Conservation (phyloP, 176 grass and related monocot species). For the Microstegium vimineum region DNA sequence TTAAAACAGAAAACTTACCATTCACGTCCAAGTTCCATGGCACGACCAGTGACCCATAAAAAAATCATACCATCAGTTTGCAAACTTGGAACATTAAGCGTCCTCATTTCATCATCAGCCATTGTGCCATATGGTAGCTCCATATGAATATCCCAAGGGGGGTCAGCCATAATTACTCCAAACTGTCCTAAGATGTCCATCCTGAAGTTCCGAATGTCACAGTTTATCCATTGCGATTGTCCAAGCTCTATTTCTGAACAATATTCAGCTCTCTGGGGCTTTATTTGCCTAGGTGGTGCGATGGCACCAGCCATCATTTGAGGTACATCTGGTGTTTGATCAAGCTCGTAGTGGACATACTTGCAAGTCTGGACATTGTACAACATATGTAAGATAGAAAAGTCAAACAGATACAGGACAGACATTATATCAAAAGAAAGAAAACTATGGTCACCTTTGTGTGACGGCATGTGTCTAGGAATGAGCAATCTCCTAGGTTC, state of each 20-base stretch:
- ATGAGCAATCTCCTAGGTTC: conserved; percentile 98
- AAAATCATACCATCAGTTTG: conserved; percentile 99
- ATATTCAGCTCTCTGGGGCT: conserved; percentile 85
- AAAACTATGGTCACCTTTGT: conserved; percentile 63
- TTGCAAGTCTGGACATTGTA: conserved; percentile 78
- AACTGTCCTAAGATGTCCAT: conserved; percentile 99
- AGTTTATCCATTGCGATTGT: conserved; percentile 95
- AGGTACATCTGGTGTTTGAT: conserved; percentile 88
- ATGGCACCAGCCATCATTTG: conserved; percentile 62
- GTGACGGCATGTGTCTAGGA: conserved; percentile 96
- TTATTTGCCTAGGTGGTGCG: conserved; percentile 62
- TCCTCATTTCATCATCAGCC: conserved; percentile 99
- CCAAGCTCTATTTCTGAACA: conserved; percentile 99
- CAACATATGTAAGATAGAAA: conserved; percentile 20
- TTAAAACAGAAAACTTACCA: conserved; percentile 57
- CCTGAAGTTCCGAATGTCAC: conserved; percentile 86
- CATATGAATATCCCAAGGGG: conserved; percentile 99
- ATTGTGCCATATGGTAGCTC: conserved; percentile 99
- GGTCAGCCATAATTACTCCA: conserved; percentile 99
- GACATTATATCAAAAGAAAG: conserved; percentile 23
- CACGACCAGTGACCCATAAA: conserved; percentile 98
- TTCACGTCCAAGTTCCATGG: conserved; percentile 98
- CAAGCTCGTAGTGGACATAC: conserved; percentile 99
- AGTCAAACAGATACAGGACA: background rate
- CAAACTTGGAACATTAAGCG: conserved; percentile 86